Percentiles rank a stretch among this genome's conserved stretches.
phyloP scores from a whole-genome alignment of 2,329 filamentous ascomycete species.

The Diaporthe longicolla region DNA sequence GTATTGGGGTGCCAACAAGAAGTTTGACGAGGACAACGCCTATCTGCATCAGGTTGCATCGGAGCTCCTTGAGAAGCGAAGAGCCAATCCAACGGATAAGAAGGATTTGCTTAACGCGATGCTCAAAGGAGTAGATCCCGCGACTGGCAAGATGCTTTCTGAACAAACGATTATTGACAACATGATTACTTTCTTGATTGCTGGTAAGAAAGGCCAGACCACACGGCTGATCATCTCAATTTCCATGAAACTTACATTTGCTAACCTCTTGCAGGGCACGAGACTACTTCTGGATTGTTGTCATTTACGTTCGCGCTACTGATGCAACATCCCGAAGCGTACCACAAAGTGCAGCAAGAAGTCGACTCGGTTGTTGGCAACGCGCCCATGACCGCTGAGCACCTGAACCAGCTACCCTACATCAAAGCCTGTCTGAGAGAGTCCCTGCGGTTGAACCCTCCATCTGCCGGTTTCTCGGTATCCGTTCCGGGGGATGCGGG shows the following conservation, averaged over 20 bases:
- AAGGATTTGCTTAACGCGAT: slow-evolving; percentile 42
- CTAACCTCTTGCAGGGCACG: slow-evolving; percentile 37
- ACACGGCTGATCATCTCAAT: no score
- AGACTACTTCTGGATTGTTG: slow-evolving; percentile 43
- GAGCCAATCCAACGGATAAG: slow-evolving; percentile 21
- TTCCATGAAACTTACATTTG: no score
- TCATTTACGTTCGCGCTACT: slow-evolving; percentile 42
- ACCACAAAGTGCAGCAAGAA: slow-evolving; percentile 42
- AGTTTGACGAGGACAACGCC: neutral
- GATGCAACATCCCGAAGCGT: slow-evolving; percentile 41
- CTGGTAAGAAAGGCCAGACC: no score
- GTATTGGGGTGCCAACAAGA: slow-evolving; percentile 52
- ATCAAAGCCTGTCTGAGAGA: slow-evolving; percentile 43
- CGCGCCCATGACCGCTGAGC: slow-evolving; percentile 35
- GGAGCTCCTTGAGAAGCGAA: neutral
- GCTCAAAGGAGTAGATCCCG: slow-evolving; percentile 36
- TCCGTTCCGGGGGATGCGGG: neutral
- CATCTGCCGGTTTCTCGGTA: slow-evolving; percentile 28
- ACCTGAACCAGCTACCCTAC: slow-evolving; percentile 43
- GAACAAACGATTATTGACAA: slow-evolving; percentile 43
- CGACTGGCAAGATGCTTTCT: slow-evolving; percentile 42
- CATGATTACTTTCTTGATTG: slow-evolving; percentile 40
- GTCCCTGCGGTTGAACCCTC: slow-evolving; percentile 41
- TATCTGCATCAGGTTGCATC: neutral
- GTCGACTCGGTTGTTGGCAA: slow-evolving; percentile 43